Percentiles rank a stretch among this genome's conserved stretches.
Conservation (phyloP, 2,329 filamentous ascomycete species). For the Rhinocladiella similis region DNA sequence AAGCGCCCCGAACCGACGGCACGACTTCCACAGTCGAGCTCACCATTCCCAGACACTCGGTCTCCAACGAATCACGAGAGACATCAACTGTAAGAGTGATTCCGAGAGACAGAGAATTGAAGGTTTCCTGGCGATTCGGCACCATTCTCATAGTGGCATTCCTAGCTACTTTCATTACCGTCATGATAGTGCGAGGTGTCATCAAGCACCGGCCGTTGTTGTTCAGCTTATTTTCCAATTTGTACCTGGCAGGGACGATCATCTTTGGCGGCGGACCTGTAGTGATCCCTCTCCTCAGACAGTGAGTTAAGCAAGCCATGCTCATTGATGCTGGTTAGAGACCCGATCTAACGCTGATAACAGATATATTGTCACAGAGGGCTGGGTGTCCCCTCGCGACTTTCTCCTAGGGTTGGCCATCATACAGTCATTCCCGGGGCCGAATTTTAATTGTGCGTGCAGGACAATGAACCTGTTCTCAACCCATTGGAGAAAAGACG, state of each 20-base stretch:
- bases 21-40: background rate
- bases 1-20: no score
- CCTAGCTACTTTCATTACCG: constrained; percentile 56
- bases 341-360: background rate
- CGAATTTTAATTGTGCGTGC: constrained; percentile 42
- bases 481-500: no score
- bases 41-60: background rate
- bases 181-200: constrained; percentile 53
- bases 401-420: constrained; percentile 73
- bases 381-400: constrained; percentile 69
- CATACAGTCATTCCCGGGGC: constrained; percentile 68
- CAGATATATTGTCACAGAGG: constrained; percentile 62
- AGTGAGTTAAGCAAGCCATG: background rate
- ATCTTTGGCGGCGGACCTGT: constrained; percentile 67
- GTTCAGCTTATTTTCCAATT: constrained; percentile 67
- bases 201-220: constrained; percentile 45
- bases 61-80: background rate
- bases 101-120: constrained; percentile 1
- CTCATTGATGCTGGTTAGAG: no score
- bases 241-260: constrained; percentile 72
- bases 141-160: constrained; percentile 48
- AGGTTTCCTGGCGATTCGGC: constrained; percentile 40
- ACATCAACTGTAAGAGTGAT: background rate
- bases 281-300: constrained; percentile 62
- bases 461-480: background rate